Evolutionary conservation across 129 eudicot genomes (phyloP), one percentile per base, ranked within the genome.

Genomic region (sunflower (Helianthus annuus)): DNA sequence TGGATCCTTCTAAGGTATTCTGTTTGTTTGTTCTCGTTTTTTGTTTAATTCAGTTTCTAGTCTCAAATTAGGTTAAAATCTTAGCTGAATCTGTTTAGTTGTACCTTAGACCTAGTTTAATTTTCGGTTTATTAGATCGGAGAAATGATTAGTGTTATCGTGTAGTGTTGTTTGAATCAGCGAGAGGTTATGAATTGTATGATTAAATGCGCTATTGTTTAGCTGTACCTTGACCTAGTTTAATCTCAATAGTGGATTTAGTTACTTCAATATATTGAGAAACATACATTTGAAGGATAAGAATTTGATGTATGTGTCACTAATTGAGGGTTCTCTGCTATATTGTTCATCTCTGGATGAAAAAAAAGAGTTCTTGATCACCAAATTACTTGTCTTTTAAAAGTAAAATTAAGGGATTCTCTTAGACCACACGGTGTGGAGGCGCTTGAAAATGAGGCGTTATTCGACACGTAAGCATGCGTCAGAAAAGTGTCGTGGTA

Each of bases 1-100:
- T 93, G 70, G 96, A 93, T 71, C 98, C 98, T 48, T 82, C 92
- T 46, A 82, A 84, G 91, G 96, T 89, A 32, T 2, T 32, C 36
- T 32, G 32, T 27, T 27, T 32, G 36, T 3, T 32, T 32, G 34
- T 1, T 29, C 34, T 29, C 3, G 2, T n/a, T 2, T 48, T 51
- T 14, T 14, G 56, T 51, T n/a, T 51, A 27, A n/a, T 14, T 51
- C 2, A 51, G 12, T 14, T 48, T 48, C 14, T 3, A 49, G 11
- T 14, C 7, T 49, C 17, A 51, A 51, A 13, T 51, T n/a, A n/a
- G 56, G 8, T 55, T 48, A 48, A 12, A 48, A 1, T 48, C 53
- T 48, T 16, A 48, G 53, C 53, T 11, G 53, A 48, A 12, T 48
- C 53, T 48, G 52, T 48, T 48, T 10, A 48, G 53, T 48, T 48